Percentiles rank a stretch among this genome's conserved stretches.
These are phyloP conservation scores for Phylloporus sp. DNA, from an alignment of 768 basidiomycete genomes.

Conservation along the genomic window DNA sequence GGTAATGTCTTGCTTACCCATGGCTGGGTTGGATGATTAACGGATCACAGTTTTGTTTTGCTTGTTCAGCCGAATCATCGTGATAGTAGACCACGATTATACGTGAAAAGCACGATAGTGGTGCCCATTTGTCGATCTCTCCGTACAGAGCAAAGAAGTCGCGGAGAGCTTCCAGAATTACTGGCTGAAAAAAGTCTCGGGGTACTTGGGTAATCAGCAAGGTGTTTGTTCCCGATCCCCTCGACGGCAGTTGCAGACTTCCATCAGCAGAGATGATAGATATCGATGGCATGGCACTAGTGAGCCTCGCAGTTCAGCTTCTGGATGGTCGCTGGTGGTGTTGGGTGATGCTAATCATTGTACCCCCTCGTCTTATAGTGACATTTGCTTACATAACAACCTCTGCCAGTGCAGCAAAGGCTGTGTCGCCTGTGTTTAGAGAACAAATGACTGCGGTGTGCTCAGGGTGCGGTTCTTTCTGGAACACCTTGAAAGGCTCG, in stretches of 20 bases:
- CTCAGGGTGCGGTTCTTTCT: conserved; percentile 8
- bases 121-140: conserved; percentile 86
- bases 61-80: conserved; percentile 61
- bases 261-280: conserved; percentile 22
- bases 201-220: conserved; percentile 79
- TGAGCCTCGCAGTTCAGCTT: background rate
- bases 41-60: conserved; percentile 63
- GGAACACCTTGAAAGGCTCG: conserved; percentile 10
- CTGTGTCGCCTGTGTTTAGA: conserved; percentile 15
- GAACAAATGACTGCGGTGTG: conserved; percentile 10
- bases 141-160: conserved; percentile 77
- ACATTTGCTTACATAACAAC: conserved; percentile 18
- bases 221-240: conserved; percentile 62
- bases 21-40: conserved; percentile 52
- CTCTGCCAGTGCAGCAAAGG: conserved; percentile 1
- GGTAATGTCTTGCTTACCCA: conserved; percentile 40
- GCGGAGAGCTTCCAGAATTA: conserved; percentile 60
- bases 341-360: background rate
- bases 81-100: conserved; percentile 76
- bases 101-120: conserved; percentile 74
- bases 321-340: conserved; percentile 4
- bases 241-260: background rate
- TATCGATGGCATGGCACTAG: conserved; percentile 27
- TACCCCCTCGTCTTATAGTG: conserved; percentile 6
- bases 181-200: conserved; percentile 69